Percentiles rank a stretch among this genome's conserved stretches.
Conservation (phyloP, 2,329 filamentous ascomycete species). For the Lachnellula arida region DNA sequence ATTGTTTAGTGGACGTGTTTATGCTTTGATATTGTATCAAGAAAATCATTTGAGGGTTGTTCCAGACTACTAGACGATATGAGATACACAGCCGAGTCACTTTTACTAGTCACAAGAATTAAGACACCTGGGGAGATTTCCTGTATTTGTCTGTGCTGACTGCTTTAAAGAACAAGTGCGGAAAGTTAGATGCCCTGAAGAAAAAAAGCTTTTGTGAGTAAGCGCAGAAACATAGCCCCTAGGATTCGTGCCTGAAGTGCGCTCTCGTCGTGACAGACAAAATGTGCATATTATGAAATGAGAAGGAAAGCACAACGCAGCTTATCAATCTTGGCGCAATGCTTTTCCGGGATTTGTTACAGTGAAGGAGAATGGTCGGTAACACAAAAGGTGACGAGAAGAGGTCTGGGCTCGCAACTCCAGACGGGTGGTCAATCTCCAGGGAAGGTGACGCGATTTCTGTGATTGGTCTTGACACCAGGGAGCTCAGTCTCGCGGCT, state of each 20-base stretch:
- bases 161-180: not conserved
- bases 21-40: too few relatives aligned
- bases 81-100: not conserved
- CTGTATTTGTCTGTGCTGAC: not conserved
- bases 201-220: conserved; percentile 17
- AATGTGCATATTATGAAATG: conserved; percentile 5
- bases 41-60: not conserved
- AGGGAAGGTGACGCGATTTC: not conserved
- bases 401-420: not conserved
- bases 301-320: conserved; percentile 1
- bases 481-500: not conserved
- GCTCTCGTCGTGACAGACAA: conserved; percentile 3
- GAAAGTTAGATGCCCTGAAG: not conserved
- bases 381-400: not conserved
- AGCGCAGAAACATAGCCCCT: conserved; percentile 11
- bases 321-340: not conserved
- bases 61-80: not conserved
- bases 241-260: conserved; percentile 3
- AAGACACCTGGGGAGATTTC: not conserved
- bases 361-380: not conserved
- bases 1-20: not conserved
- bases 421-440: not conserved
- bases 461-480: not conserved
- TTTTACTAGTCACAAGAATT: not conserved
- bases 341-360: conserved; percentile 1